Evolutionary conservation across 208 protist species (phyloP).

Genomic region (Tritrichomonas foetus): DNA sequence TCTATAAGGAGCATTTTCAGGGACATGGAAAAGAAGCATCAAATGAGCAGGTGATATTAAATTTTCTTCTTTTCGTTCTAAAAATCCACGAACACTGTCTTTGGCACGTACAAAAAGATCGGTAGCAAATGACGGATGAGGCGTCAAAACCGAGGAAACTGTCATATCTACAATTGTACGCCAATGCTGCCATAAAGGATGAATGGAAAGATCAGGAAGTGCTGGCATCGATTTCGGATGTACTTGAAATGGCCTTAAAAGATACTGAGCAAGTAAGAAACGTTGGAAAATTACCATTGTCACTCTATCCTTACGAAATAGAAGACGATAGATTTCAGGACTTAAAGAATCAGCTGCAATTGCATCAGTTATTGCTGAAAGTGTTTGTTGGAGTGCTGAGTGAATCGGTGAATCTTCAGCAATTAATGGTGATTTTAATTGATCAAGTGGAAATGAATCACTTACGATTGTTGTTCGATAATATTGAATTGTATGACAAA

Average conservation of each 20-base stretch:
- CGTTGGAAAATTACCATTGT: not conserved
- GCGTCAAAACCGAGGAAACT: not conserved
- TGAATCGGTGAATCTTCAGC: not conserved
- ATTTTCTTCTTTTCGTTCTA: not conserved
- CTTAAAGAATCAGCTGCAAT: not conserved
- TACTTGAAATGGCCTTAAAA: not conserved
- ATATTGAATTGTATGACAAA: conserved; percentile 34
- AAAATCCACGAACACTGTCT: not conserved
- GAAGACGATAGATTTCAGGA: not conserved
- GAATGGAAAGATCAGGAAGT: not conserved
- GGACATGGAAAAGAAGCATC: not conserved
- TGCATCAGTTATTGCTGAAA: not conserved
- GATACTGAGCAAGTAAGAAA: not conserved
- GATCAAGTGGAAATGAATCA: not conserved
- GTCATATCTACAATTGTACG: not conserved
- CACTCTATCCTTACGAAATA: not conserved
- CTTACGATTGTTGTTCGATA: conserved; percentile 14
- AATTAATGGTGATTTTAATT: not conserved
- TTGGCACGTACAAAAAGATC: not conserved
- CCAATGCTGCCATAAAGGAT: not conserved
- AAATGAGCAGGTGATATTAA: not conserved
- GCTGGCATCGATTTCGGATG: not conserved
- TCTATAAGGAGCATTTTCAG: not conserved
- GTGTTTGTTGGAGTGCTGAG: not conserved
- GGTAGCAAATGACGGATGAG: not conserved